Base-by-base conservation (phyloP, 495 filamentous ascomycete genomes). In the Talaromyces ruber region DNA sequence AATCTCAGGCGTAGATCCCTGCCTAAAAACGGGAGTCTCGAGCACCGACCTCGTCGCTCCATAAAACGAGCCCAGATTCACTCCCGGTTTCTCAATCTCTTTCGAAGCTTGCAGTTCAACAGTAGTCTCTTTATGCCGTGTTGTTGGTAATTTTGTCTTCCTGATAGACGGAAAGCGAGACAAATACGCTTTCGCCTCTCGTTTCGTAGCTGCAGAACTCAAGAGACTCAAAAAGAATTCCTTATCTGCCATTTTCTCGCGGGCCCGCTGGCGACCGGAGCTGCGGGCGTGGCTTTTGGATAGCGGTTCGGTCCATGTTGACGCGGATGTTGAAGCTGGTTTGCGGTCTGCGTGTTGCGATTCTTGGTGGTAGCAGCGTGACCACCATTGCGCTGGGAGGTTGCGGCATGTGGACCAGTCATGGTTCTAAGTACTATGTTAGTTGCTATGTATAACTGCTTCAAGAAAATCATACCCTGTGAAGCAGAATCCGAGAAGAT, bases 111-210 rank as follows among this genome's bases (percentile, higher is more conserved):
- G 64, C 22, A 26, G 63, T 51, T 67, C 65, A 56, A 70, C 70
- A 18, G 37, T 34, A 18, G 59, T 59, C 64, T 65, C 65, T 39
- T 45, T 65, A 22, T 58, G 58, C 50, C 64, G 50, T 47, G 66
- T 16, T 58, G 71, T 72, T 28, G 66, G 56, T 57, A 66, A 58
- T 54, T 67, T 71, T 24, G 82, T 80, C 47, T 85, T 85, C n/a
- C 22, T 30, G 22, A 30, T 28, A 2, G 59, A 52, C 6, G 59
- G 59, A 71, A 94, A 91, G 34, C 87, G 90, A 60, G 91, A 84
- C 8, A 97, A 78, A 67, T 96, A 97, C 8, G 88, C 85, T 71
- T 88, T 91, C 51, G 92, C 93, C 73, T 97, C 93, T 59, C 93
- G 86, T 72, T 90, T 93, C 1, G 93, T 97, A 2, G 92, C 86